Percentiles rank a stretch among this genome's conserved stretches.
Conservation (phyloP, 345 rosid species). For the Syzygium jambos region DNA sequence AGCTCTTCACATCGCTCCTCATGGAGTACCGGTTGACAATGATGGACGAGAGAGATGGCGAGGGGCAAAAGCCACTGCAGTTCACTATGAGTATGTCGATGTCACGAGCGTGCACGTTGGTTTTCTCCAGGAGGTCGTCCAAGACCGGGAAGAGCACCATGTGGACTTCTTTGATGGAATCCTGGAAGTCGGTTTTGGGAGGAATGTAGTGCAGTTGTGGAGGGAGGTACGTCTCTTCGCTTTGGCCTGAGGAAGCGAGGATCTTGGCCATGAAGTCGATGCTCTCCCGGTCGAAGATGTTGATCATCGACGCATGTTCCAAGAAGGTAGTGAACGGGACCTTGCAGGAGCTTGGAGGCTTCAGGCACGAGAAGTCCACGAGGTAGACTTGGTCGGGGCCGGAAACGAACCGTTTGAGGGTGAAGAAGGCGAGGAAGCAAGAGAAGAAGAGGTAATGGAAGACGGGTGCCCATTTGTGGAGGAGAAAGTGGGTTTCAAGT, state of each 20-base stretch:
- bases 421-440: neutral
- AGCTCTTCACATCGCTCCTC: slow-evolving; percentile 34
- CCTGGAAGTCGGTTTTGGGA: slow-evolving; percentile 26
- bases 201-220: slow-evolving; percentile 45
- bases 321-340: slow-evolving; percentile 28
- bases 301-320: slow-evolving; percentile 27
- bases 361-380: slow-evolving; percentile 44
- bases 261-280: slow-evolving; percentile 48
- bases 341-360: slow-evolving; percentile 32
- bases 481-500: neutral
- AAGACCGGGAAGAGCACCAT: slow-evolving; percentile 39
- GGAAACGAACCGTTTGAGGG: neutral
- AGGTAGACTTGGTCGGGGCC: slow-evolving; percentile 23
- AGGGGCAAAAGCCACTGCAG: slow-evolving; percentile 50
- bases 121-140: slow-evolving; percentile 36
- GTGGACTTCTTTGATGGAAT: slow-evolving; percentile 33
- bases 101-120: slow-evolving; percentile 21
- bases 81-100: slow-evolving; percentile 42
- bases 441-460: slow-evolving; percentile 7
- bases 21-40: slow-evolving; percentile 34
- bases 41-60: slow-evolving; percentile 45
- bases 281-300: slow-evolving; percentile 26
- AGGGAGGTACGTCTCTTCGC: slow-evolving; percentile 47
- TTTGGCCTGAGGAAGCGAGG: slow-evolving; percentile 31
- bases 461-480: slow-evolving; percentile 6